phyloP scores from a whole-genome alignment of 768 basidiomycete genomes.

The Punctularia strigosozonata region DNA sequence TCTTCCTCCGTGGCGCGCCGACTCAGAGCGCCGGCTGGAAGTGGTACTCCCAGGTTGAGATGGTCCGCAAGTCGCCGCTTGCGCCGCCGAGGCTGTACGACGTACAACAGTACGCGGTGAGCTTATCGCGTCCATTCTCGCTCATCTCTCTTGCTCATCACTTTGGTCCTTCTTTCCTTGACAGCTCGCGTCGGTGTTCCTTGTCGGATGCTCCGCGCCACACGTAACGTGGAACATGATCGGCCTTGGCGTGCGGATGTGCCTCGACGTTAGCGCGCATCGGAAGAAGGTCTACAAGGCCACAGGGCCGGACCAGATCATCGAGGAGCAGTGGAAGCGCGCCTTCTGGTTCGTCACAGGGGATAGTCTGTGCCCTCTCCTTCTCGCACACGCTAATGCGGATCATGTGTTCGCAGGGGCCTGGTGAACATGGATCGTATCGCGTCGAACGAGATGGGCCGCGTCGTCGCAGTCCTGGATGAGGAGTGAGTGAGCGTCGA shows the following conservation, averaged over 20 bases:
- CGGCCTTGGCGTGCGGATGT: conserved; percentile 55
- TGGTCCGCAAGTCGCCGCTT: conserved; percentile 44
- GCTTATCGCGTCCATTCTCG: conserved; percentile 7
- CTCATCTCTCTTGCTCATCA: too few species aligned
- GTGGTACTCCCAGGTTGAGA: conserved; percentile 48
- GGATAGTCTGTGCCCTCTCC: not conserved
- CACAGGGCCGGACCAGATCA: conserved; percentile 29
- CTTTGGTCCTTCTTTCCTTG: conserved; percentile 7
- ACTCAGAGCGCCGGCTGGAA: conserved; percentile 30
- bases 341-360: conserved; percentile 38
- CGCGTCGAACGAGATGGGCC: conserved; percentile 40
- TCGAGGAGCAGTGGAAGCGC: conserved; percentile 68
- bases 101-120: conserved; percentile 55
- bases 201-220: conserved; percentile 32
- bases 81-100: conserved; percentile 52
- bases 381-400: too few species aligned
- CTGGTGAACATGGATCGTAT: conserved; percentile 35
- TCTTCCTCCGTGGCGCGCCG: conserved; percentile 18
- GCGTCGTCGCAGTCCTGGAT: conserved; percentile 64
- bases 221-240: conserved; percentile 45
- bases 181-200: conserved; percentile 25
- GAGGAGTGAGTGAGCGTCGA: conserved; percentile 60
- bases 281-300: conserved; percentile 29
- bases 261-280: conserved; percentile 71
- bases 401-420: too few species aligned